Percentiles rank a stretch among this genome's conserved stretches.
Evolutionary conservation across 495 filamentous ascomycete species (phyloP).

Genomic region (Rostrohypoxylon terebratum): DNA sequence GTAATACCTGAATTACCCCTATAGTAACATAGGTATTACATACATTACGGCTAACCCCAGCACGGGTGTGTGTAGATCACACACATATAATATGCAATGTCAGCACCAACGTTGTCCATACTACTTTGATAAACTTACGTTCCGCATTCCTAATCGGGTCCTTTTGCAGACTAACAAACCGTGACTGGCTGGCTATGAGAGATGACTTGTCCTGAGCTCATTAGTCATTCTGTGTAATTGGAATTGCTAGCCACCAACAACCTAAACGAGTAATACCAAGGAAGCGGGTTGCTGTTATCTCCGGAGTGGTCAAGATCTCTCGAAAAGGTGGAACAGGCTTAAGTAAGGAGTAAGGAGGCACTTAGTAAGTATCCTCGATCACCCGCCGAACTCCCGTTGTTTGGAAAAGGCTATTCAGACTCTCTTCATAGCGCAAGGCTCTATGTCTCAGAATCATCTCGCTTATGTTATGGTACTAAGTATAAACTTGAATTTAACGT

Average conservation of each 20-base stretch:
- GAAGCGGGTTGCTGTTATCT: constrained; percentile 26
- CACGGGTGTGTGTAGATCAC: constrained; percentile 26
- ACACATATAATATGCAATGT: constrained; percentile 41
- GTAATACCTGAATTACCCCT: constrained; percentile 22
- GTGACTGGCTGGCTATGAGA: not conserved
- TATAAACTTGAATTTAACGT: constrained; percentile 14
- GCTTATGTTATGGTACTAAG: constrained; percentile 13
- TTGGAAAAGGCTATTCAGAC: constrained; percentile 1
- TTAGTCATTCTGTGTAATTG: constrained; percentile 26
- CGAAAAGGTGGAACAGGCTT: constrained; percentile 22
- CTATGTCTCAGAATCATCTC: not conserved
- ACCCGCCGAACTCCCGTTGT: not conserved
- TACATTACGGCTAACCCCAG: constrained; percentile 18
- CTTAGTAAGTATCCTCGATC: not conserved
- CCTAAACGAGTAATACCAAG: constrained; percentile 12
- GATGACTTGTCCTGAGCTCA: constrained; percentile 31
- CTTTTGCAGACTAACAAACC: constrained; percentile 19
- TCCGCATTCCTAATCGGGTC: constrained; percentile 42
- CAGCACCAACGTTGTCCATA: constrained; percentile 37
- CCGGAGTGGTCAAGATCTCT: constrained; percentile 19
- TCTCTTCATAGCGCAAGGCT: not conserved
- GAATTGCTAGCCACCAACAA: constrained; percentile 7
- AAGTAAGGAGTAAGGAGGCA: not conserved
- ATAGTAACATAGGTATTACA: constrained; percentile 27
- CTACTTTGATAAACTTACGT: constrained; percentile 32